Evolutionary conservation across 306 rosid species (phyloP).

Genomic region (Trifolium subterraneum): DNA sequence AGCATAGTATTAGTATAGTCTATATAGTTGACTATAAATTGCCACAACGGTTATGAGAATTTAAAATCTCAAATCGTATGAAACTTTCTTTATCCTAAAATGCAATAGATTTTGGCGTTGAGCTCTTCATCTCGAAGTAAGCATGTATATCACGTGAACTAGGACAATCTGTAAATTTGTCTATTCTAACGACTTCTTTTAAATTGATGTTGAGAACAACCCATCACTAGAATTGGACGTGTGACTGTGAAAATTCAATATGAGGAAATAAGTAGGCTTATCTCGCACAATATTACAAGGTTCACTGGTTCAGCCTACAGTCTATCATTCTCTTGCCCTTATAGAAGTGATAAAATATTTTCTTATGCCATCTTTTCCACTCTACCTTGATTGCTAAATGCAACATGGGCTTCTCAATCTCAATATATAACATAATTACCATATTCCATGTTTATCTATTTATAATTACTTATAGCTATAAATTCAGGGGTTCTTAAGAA

Average conservation of each 20-base stretch:
- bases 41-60: not conserved
- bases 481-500: slow-evolving; percentile 12
- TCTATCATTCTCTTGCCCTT: slow-evolving; percentile 15
- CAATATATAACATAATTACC: not conserved
- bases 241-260: not conserved
- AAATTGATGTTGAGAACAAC: slow-evolving; percentile 7
- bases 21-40: slow-evolving; percentile 6
- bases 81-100: slow-evolving; percentile 16
- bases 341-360: slow-evolving; percentile 23
- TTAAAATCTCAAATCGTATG: slow-evolving; percentile 16
- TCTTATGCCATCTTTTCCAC: slow-evolving; percentile 1
- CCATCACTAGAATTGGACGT: not conserved
- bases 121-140: slow-evolving; percentile 23
- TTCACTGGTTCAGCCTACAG: slow-evolving; percentile 12
- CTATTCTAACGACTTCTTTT: not conserved
- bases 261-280: not conserved
- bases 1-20: slow-evolving; percentile 1
- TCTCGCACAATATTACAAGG: not conserved
- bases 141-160: slow-evolving; percentile 4
- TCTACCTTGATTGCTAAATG: slow-evolving; percentile 2
- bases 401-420: slow-evolving; percentile 19
- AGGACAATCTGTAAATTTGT: slow-evolving; percentile 22
- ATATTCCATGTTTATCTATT: slow-evolving; percentile 28
- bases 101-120: not conserved
- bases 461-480: not conserved